Evolutionary conservation across 108 stramenopile genomes (phyloP), one percentile per base, ranked within the genome.

Genomic region (Nannochloropsis gaditana): DNA sequence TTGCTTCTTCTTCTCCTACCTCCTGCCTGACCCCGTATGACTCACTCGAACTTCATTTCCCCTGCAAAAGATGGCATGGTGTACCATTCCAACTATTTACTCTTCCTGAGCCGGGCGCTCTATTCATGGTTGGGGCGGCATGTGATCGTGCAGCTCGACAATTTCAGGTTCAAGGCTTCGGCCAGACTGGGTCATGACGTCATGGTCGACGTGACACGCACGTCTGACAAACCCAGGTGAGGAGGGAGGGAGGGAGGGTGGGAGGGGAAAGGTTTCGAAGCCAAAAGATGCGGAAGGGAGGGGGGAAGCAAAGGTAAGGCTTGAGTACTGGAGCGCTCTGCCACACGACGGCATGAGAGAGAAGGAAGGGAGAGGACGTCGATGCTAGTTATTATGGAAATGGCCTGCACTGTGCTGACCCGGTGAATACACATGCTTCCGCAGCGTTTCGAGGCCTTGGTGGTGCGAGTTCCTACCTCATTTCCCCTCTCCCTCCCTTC

Each of bases 191-290:
- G 47, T 15, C 47, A 50, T 15, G 47, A 50, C 15, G 15, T 50
- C 47, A 15, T 15, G 11, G 15, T 50, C 15, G 47, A 50, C 47
- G 47, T 50, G 47, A 50, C 11, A 15, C 47, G 10, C 47, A 1
- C 10, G 47, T 0, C 47, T 0, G 47, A 15, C 11, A 50, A 0
- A 15, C 0, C 10, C 47, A 50, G 15, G 47, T 50, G 15, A 50
- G 47, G 15, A 50, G 47, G 47, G 47, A 50, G 47, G 47, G 47
- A 50, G 47, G 47, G 47, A 50, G 47, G n/a, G n/a, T n/a, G n/a
- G n/a, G n/a, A n/a, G 47, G 11, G 11, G 47, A 1, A 11, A 0
- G 15, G 11, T 50, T 15, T 10, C 10, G 47, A 15, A 10, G 47
- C 15, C 11, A 50, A 11, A 1, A 15, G 47, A 0, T 50, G 47